Evolutionary conservation across 495 filamentous ascomycete genomes (phyloP), one percentile per base, ranked within the genome.

Genomic region (Aspergillus biplanus): DNA sequence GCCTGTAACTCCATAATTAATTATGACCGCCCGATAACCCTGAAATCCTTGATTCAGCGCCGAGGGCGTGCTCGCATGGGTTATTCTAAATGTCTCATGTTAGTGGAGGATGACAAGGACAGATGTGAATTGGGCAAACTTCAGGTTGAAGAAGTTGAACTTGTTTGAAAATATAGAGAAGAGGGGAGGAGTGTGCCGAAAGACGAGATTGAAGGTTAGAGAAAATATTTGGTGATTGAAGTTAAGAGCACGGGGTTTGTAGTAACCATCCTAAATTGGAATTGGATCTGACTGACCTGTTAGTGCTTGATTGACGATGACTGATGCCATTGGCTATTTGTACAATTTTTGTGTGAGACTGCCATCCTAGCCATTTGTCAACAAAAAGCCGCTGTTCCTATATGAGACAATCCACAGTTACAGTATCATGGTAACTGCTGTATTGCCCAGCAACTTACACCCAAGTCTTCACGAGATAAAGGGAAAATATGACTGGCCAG

Each of bases 41-140:
- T 92, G 16, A 92, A 90, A 66, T 87, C 89, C 4, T 93, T 91
- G 69, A 86, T 96, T 42, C 92, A 96, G 69, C 82, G 91, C 31
- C 83, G 92, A 18, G 92, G 92, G 7, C 77, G 92, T 61, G 92
- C 92, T 2, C 81, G 92, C 53, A 85, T 86, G 73, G 70, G 77
- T 57, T 72, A 79, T 21, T 92, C 91, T 5, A 86, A 80, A 53
- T 87, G 90, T 69, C 75, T 89, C 46, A 71, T 93, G 3, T 76
- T 94, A 56, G 63, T 82, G 18, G 66, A 73, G 15, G 35, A 69
- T 54, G 67, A 77, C 58, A 47, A 69, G 46, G 56, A 32, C 3
- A 21, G 33, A 32, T 68, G 34, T 54, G 67, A 33, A 60, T 50
- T 78, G 3, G 56, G 68, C 8, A 73, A 72, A 31, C 90, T 87